Evolutionary conservation across 768 basidiomycete species (phyloP).

Genomic region (Boletus coccyginus): DNA sequence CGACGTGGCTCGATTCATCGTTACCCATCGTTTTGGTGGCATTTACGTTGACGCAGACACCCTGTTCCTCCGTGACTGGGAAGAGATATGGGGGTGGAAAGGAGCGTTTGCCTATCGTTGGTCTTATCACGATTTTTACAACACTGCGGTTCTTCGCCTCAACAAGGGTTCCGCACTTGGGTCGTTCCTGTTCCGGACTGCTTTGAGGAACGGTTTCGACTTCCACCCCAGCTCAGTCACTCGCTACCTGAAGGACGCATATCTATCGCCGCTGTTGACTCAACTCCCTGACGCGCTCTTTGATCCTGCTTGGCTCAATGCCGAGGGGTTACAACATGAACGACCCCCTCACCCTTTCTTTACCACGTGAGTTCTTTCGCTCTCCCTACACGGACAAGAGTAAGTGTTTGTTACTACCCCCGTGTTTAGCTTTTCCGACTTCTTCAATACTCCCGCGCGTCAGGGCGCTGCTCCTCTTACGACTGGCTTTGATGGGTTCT

Average conservation of each 20-base stretch:
- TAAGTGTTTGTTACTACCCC: not conserved
- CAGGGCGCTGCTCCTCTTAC: conserved; percentile 78
- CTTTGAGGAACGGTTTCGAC: conserved; percentile 85
- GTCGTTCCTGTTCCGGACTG: conserved; percentile 88
- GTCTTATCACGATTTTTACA: conserved; percentile 90
- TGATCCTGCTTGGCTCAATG: conserved; percentile 93
- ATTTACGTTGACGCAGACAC: conserved; percentile 95
- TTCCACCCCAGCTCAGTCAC: conserved; percentile 95
- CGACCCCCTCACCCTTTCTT: conserved; percentile 93
- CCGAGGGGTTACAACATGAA: conserved; percentile 85
- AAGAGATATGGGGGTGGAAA: conserved; percentile 93
- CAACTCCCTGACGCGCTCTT: conserved; percentile 89
- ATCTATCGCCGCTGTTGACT: conserved; percentile 70
- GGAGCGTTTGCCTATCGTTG: conserved; percentile 95
- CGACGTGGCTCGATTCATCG: conserved; percentile 95
- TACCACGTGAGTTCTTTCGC: conserved; percentile 54
- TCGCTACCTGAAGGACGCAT: conserved; percentile 79
- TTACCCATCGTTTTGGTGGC: conserved; percentile 91
- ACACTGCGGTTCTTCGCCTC: conserved; percentile 89
- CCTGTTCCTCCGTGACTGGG: conserved; percentile 91
- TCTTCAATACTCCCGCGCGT: conserved; percentile 72
- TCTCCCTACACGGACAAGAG: not conserved
- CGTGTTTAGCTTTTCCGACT: conserved; percentile 65
- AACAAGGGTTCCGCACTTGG: conserved; percentile 87
- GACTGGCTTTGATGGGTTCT: conserved; percentile 88